Percentiles rank a stretch among this genome's conserved stretches.
phyloP scores from a whole-genome alignment of 495 filamentous ascomycete species.

The Aspergillus baeticus region DNA sequence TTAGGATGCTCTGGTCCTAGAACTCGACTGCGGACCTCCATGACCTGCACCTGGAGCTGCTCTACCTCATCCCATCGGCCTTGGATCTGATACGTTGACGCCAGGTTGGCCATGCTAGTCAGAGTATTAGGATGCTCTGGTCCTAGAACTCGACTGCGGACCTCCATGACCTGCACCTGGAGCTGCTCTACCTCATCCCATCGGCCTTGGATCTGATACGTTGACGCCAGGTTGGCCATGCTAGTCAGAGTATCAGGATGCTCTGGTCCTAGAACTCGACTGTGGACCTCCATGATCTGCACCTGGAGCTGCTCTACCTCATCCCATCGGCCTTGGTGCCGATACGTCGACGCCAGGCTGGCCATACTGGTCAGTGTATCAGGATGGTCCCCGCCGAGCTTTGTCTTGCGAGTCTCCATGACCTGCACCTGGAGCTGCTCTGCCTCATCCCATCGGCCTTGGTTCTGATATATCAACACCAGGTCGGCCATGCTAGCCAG shows the following conservation, averaged over 20 bases:
- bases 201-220: neutral
- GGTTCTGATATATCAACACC: neutral
- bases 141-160: neutral
- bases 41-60: neutral
- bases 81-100: neutral
- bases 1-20: conserved; percentile 11
- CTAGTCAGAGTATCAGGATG: too few species aligned
- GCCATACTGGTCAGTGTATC: too few species aligned
- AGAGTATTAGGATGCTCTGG: neutral
- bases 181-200: too few species aligned
- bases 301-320: neutral
- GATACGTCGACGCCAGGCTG: neutral
- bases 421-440: neutral
- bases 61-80: conserved; percentile 1
- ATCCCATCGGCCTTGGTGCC: neutral
- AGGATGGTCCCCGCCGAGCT: too few species aligned
- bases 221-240: neutral
- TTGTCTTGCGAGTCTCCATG: neutral
- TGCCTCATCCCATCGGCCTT: neutral
- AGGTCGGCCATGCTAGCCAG: neutral
- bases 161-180: too few species aligned
- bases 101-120: neutral
- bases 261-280: neutral
- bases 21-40: neutral
- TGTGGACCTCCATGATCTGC: neutral